phyloP scores from a whole-genome alignment of 2,329 filamentous ascomycete genomes.

The Alternaria sp. region DNA sequence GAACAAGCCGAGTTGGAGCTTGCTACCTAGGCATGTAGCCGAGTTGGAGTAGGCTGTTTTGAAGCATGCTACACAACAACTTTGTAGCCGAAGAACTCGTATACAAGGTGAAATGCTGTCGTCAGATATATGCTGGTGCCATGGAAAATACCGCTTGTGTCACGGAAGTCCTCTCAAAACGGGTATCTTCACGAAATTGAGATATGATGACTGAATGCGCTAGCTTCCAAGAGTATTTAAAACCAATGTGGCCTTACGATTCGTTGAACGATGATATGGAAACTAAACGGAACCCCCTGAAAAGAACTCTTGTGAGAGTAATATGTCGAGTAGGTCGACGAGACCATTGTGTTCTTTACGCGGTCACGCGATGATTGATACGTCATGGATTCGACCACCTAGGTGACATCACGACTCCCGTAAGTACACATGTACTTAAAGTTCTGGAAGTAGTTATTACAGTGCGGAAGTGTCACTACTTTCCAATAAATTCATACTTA shows the following conservation, averaged over 20 bases:
- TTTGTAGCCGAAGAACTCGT: not conserved
- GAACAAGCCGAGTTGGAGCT: not conserved
- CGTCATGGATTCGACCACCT: slow-evolving; percentile 9
- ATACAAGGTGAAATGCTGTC: not conserved
- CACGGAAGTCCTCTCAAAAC: too few species aligned
- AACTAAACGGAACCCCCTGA: too few species aligned
- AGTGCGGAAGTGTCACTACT: not conserved
- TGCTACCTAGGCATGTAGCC: not conserved
- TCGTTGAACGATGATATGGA: too few species aligned
- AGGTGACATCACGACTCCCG: slow-evolving; percentile 10
- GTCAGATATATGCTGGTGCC: not conserved
- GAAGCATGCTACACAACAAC: not conserved
- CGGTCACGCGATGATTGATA: not conserved
- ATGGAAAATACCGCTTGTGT: not conserved
- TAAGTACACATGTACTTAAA: not conserved
- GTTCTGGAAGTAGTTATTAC: not conserved
- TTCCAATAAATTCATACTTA: not conserved
- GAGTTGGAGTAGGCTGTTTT: not conserved
- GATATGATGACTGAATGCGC: too few species aligned
- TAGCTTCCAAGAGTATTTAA: too few species aligned
- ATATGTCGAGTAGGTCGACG: too few species aligned
- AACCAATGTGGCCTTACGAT: too few species aligned
- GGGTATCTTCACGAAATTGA: too few species aligned
- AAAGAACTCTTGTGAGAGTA: too few species aligned
- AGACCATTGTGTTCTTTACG: too few species aligned